Base-by-base conservation (phyloP, 2,329 filamentous ascomycete species). In the Aspergillus sp. region DNA sequence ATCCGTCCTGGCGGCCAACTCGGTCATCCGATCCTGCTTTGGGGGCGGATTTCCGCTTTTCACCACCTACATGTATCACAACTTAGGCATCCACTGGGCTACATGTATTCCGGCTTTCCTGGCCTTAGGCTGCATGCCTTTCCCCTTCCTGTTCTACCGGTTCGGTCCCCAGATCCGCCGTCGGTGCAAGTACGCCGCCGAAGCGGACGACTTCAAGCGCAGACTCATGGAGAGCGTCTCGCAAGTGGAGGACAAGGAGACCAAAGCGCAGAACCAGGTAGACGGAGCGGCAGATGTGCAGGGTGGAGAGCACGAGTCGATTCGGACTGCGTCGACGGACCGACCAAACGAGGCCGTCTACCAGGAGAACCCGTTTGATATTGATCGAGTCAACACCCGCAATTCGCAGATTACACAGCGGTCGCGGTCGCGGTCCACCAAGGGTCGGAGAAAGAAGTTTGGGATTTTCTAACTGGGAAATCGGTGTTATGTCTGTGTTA, bases 41-140 rank as follows among this genome's bases (percentile, higher is more conserved):
- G 70, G 67, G n/a, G 65, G 69, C 1, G 64, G 57, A 0, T 72
- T 73, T 42, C 70, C 70, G 1, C 57, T 73, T 7, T 72, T 72
- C 56, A 70, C 69, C 0, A 58, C 51, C 0, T 52, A 65, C 7
- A 63, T 73, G 62, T 73, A 71, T 48, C 30, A 57, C 1, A 55
- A 57, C 3, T 53, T 73, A 3, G 69, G 70, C 1, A 66, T 72
- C 4, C 65, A 67, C 36, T 73, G 68, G 70, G 70, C 65, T 2
- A 64, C 59, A 2, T 65, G 55, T 26, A 55, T 72, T 5, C 67
- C 65, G 1, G 70, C 55, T 0, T 71, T 71, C 42, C 45, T 72
- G 30, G 67, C 65, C 3, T 45, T 69, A 7, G 57, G 57, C 0
- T 66, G 63, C 26, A 50, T 64, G 7, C 63, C 63, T 2, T 66